phyloP scores from a whole-genome alignment of 331 rosid genomes.

The Dryas integrifolia region DNA sequence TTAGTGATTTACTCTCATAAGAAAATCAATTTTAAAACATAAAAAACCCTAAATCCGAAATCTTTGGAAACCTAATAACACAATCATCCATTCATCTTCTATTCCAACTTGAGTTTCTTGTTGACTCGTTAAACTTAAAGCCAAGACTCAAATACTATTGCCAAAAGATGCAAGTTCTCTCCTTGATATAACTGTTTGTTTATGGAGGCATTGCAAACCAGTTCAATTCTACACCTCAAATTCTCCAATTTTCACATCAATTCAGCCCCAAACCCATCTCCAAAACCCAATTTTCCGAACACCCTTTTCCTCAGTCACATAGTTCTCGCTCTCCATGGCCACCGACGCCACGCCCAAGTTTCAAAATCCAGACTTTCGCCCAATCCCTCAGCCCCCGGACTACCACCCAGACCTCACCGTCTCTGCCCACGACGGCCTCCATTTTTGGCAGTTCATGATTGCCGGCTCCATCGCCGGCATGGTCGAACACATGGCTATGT shows the following conservation, averaged over 20 bases:
- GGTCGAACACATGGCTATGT: slow-evolving; percentile 92
- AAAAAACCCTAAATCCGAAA: not conserved
- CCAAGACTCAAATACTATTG: not conserved
- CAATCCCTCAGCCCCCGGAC: slow-evolving; percentile 55
- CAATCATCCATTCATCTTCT: not conserved
- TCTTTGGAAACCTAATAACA: not conserved
- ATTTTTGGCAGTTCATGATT: slow-evolving; percentile 91
- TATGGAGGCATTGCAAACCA: slow-evolving; percentile 23
- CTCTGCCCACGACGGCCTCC: slow-evolving; percentile 81
- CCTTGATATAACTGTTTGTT: not conserved
- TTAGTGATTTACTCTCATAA: no score
- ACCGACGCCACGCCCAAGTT: slow-evolving; percentile 84
- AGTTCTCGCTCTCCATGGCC: slow-evolving; percentile 42
- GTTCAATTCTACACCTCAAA: slow-evolving; percentile 6
- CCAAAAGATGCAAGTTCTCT: slow-evolving; percentile 9
- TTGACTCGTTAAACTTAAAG: not conserved
- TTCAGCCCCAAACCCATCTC: not conserved
- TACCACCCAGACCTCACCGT: slow-evolving; percentile 49
- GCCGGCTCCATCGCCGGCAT: slow-evolving; percentile 91
- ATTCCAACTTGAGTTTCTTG: not conserved
- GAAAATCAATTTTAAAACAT: no score
- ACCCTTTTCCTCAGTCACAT: slow-evolving; percentile 10
- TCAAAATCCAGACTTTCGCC: slow-evolving; percentile 69
- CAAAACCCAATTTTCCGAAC: not conserved
- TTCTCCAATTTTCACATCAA: not conserved